Evolutionary conservation across 768 basidiomycete species (phyloP).

Genomic region (Tubosaeta sp.): DNA sequence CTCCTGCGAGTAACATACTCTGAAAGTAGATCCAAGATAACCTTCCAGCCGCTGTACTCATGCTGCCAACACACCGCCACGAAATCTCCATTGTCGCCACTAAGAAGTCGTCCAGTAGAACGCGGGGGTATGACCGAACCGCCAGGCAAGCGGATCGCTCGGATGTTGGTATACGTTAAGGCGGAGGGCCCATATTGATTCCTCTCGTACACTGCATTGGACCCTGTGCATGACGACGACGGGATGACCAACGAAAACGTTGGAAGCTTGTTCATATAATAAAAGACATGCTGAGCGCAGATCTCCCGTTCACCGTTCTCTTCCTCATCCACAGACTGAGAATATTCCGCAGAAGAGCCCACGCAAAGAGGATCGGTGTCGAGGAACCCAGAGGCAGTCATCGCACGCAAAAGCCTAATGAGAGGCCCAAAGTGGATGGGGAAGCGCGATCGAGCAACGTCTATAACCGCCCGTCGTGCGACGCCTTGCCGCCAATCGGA

Average conservation of each 20-base stretch:
- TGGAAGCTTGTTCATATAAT: slow-evolving; percentile 68
- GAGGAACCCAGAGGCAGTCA: slow-evolving; percentile 74
- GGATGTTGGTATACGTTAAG: slow-evolving; percentile 59
- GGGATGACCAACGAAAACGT: slow-evolving; percentile 76
- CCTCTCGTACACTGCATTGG: slow-evolving; percentile 69
- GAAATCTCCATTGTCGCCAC: slow-evolving; percentile 59
- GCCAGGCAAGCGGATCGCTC: slow-evolving; percentile 70
- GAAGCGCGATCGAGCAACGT: slow-evolving; percentile 77
- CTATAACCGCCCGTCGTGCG: slow-evolving; percentile 74
- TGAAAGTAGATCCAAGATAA: slow-evolving; percentile 76
- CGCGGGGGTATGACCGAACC: slow-evolving; percentile 66
- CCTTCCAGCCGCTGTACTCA: slow-evolving; percentile 80
- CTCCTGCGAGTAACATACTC: slow-evolving; percentile 66
- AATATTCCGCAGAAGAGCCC: slow-evolving; percentile 38
- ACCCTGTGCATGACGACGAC: slow-evolving; percentile 53
- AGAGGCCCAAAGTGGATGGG: slow-evolving; percentile 74
- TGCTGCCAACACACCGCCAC: slow-evolving; percentile 78
- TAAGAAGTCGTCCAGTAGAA: slow-evolving; percentile 67
- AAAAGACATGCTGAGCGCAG: slow-evolving; percentile 67
- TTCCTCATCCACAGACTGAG: slow-evolving; percentile 36
- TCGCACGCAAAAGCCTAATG: slow-evolving; percentile 65
- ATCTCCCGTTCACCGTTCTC: slow-evolving; percentile 47
- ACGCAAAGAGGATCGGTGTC: slow-evolving; percentile 67
- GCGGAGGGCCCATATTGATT: slow-evolving; percentile 52
- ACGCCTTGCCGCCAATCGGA: slow-evolving; percentile 65